Percentiles rank a stretch among this genome's conserved stretches.
phyloP scores from a whole-genome alignment of 2,329 filamentous ascomycete species.

The Verticillium albo-atrum region DNA sequence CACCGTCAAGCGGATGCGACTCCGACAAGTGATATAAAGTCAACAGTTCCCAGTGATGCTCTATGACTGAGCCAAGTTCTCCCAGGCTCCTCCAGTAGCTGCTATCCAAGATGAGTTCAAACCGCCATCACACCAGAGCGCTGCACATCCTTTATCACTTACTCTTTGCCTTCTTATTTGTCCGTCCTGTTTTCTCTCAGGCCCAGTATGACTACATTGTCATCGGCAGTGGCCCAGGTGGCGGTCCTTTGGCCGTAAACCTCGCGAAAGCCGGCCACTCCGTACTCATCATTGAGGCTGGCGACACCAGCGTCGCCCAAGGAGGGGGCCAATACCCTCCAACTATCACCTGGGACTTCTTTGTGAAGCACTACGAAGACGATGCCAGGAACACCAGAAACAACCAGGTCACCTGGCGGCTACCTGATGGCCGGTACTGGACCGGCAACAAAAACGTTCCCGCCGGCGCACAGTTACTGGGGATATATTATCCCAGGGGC shows the following conservation, averaged over 20 bases:
- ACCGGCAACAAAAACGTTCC: conserved; percentile 4
- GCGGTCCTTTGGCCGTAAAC: conserved; percentile 46
- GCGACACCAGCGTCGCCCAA: conserved; percentile 24
- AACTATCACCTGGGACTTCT: conserved; percentile 11
- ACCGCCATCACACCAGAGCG: not conserved
- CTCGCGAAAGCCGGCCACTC: conserved; percentile 51
- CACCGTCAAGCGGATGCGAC: not conserved
- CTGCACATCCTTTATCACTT: not conserved
- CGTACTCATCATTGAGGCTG: conserved; percentile 53
- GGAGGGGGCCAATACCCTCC: conserved; percentile 13
- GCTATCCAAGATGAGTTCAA: not conserved
- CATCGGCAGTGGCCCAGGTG: conserved; percentile 52
- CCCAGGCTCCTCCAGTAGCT: not conserved
- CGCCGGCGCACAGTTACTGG: conserved; percentile 1
- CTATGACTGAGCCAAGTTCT: too few species aligned
- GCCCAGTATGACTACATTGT: conserved; percentile 50
- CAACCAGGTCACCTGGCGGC: conserved; percentile 11
- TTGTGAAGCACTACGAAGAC: conserved; percentile 13
- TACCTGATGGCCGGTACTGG: conserved; percentile 10
- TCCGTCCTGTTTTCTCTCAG: not conserved
- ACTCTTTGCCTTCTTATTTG: not conserved
- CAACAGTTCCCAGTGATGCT: not conserved
- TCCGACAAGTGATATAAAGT: not conserved
- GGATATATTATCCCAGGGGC: conserved; percentile 20
- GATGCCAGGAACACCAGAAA: conserved; percentile 9